Evolutionary conservation across 2,329 filamentous ascomycete species (phyloP).

Genomic region (Cladosporium sp.): DNA sequence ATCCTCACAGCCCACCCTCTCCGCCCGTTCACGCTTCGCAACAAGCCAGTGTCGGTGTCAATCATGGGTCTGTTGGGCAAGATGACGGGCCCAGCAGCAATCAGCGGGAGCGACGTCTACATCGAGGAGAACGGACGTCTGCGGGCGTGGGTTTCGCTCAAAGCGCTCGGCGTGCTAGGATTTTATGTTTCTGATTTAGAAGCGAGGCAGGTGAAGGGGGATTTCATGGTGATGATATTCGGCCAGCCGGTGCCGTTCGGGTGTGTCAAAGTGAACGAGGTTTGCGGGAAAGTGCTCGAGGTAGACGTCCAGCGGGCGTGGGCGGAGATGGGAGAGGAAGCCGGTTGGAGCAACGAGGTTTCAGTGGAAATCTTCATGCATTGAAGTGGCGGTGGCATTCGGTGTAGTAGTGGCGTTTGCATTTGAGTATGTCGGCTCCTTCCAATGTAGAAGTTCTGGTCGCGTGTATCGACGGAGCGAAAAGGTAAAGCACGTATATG

Average conservation of each 20-base stretch:
- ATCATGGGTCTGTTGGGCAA: constrained; percentile 78
- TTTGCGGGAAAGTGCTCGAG: constrained; percentile 58
- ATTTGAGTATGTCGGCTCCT: too few relatives aligned
- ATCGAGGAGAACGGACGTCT: constrained; percentile 58
- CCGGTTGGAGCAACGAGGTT: constrained; percentile 78
- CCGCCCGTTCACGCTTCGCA: constrained; percentile 46
- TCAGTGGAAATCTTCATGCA: constrained; percentile 58
- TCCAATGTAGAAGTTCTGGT: too few relatives aligned
- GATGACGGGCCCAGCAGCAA: constrained; percentile 82
- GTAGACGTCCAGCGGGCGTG: constrained; percentile 76
- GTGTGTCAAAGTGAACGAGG: constrained; percentile 49
- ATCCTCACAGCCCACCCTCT: constrained; percentile 74
- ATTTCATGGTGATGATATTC: constrained; percentile 55
- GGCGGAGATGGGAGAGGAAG: constrained; percentile 65
- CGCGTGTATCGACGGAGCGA: too few relatives aligned
- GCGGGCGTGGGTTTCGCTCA: constrained; percentile 64
- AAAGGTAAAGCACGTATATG: too few relatives aligned
- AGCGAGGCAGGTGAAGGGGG: constrained; percentile 36
- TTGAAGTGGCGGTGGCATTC: not conserved
- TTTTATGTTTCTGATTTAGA: constrained; percentile 72
- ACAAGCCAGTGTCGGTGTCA: constrained; percentile 52
- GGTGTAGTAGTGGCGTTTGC: too few relatives aligned
- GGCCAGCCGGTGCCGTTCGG: constrained; percentile 64
- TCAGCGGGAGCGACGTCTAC: constrained; percentile 59
- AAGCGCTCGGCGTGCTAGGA: constrained; percentile 74